A percentile compares a stretch with the other conserved stretches of the same genome.
Conservation (phyloP, 1,284 basidiomycete genomes). For the Pisolithus thermaeus region DNA sequence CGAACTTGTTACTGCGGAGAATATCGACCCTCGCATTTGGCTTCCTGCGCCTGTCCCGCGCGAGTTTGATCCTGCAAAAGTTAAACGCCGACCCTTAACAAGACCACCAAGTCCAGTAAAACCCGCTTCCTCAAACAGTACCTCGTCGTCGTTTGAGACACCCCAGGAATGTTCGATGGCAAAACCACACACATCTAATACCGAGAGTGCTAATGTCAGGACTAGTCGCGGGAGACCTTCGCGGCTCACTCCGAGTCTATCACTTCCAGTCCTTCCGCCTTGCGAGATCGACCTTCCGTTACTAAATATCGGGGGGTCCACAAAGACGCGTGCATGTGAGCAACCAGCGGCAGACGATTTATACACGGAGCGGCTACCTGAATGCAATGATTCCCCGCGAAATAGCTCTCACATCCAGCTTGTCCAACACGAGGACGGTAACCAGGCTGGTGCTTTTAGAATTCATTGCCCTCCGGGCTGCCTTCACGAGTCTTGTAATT, state of each 20-base stretch:
- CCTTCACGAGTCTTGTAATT: constrained; percentile 14
- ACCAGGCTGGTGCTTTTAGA: constrained; percentile 11
- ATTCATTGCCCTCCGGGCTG: constrained; percentile 22
- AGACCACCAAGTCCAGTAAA: constrained; percentile 20
- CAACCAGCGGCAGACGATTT: not conserved
- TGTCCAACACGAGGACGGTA: constrained; percentile 12
- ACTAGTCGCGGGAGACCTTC: constrained; percentile 17
- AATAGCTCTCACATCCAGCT: constrained; percentile 23
- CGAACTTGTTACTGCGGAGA: constrained; percentile 12
- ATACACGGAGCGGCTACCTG: constrained; percentile 2
- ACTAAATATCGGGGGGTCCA: not conserved
- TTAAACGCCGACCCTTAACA: constrained; percentile 19
- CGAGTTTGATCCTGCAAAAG: constrained; percentile 22
- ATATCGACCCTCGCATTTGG: constrained; percentile 26
- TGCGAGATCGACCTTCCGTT: not conserved
- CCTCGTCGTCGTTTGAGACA: not conserved
- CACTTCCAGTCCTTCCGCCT: constrained; percentile 16
- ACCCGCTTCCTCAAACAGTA: not conserved
- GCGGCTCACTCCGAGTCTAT: constrained; percentile 16
- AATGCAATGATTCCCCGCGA: not conserved
- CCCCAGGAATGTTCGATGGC: not conserved
- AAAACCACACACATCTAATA: not conserved
- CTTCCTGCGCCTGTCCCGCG: constrained; percentile 15
- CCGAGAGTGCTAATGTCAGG: constrained; percentile 17
- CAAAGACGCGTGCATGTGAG: constrained; percentile 5